Base-by-base conservation (phyloP, 2,329 filamentous ascomycete genomes). In the Pseudogymnoascus pannorum region DNA sequence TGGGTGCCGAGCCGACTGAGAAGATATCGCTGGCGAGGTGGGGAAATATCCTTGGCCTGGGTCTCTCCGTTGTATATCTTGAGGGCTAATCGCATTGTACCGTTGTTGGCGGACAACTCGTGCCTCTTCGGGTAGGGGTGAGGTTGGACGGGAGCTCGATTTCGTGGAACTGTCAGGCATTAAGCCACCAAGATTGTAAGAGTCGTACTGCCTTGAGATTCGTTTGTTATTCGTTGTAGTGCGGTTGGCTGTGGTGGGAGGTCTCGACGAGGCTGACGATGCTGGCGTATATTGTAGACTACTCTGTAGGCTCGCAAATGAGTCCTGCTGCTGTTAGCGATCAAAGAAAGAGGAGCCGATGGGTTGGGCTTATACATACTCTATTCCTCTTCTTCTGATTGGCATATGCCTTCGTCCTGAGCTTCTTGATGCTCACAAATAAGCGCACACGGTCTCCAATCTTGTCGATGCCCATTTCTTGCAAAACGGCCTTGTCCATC, bases 401-500 rank as follows among this genome's bases (percentile, higher is more conserved):
- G 63, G 87, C 84, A 67, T 88, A 88, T 4, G 88, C 84, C 73
- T 86, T 90, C 61, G 87, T 91, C 66, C 90, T 81, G 61, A 94
- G 79, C 73, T 91, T 89, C 77, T 93, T 93, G 72, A 93, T 92
- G 66, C 87, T 87, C 64, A 92, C 81, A 70, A 91, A 92, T 64
- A 99, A 87, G 65, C 93, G 89, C 35, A 99, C 93, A 60, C 94
- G 87, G 74, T 99, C 94, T 66, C 94, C 94, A 66, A 99, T 90
- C 76, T 97, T 99, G 68, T 96, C 95, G 68, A 99, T 93, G 44
- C 94, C 94, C 85, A 99, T 96, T 74, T 99, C 94, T 75, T 96
- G 95, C 65, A 99, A 81, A 40, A 96, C 91, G 61, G 92, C 88
- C 79, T 96, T 95, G 75, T 99, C 94, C 81, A 97, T 93, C 76